Evolutionary conservation across 2,329 filamentous ascomycete genomes (phyloP), one percentile per base, ranked within the genome.

Genomic region (Trichophyton schoenleinii): DNA sequence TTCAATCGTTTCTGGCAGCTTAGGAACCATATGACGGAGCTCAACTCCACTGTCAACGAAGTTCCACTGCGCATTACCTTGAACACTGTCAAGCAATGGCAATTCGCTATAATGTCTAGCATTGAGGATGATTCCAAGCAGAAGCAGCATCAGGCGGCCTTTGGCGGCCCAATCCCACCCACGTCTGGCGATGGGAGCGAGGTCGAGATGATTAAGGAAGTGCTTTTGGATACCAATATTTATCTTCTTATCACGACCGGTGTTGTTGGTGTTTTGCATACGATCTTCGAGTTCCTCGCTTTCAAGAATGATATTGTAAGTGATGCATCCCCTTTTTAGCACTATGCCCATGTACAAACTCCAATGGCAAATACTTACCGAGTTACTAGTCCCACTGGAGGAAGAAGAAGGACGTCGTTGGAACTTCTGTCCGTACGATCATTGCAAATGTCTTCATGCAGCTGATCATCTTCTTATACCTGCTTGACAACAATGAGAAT

Each of bases 401-500:
- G 72, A 96, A 97, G 80, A 99, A 99, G 87, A 99, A 99, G 81
- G 95, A 97, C 78, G 94, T 96, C 63, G 88, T 99, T 31, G 94
- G 94, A 65, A 95, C 96, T 53, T 96, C 91, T 0, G 88, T 99
- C 63, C 90, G 94, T 62, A 95, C 92, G 36, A 99, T 99, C 70
- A 80, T 99, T 62, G 91, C 89, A 72, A 99, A 97, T 70, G 91
- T 97, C 64, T 91, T 97, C 74, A 99, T 99, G 94, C 94, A 99
- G 75, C 75, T 82, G 5, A 82, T 97, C 70, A 96, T 99, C 74
- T 95, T 99, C 82, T 81, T 99, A 53, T 99, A 99, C 75, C 83
- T 99, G 34, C 78, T 99, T 69, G 94, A 99, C 78, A 97, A 99
- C 79, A 95, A 91, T 66, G 91, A 96, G 62, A 95, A 94, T 73